Conservation (phyloP, 148 eudicot genomes). For the Rhododendron simsii region DNA sequence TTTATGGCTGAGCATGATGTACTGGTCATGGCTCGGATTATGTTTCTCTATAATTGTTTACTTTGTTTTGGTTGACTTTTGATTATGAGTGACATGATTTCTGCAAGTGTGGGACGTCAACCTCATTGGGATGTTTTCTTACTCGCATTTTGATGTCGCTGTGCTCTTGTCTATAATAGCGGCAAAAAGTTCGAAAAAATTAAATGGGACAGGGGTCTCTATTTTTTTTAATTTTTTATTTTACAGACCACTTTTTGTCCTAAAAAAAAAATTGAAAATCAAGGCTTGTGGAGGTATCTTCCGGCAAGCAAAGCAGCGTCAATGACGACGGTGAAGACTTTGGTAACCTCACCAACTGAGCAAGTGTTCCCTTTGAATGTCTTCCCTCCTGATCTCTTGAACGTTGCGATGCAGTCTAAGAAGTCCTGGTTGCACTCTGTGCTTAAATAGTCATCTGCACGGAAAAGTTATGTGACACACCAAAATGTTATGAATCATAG, state of each 20-base stretch:
- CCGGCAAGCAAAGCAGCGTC: conserved; percentile 65
- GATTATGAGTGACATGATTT: too few relatives aligned
- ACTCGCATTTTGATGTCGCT: too few relatives aligned
- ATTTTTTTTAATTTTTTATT: not conserved
- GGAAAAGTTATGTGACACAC: too few relatives aligned
- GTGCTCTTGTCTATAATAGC: too few relatives aligned
- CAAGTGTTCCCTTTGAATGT: conserved; percentile 55
- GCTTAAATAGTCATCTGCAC: conserved; percentile 55
- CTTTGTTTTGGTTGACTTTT: too few relatives aligned
- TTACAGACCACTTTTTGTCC: not conserved
- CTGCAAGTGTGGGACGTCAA: too few relatives aligned
- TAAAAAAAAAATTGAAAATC: not conserved
- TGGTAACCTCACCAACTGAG: conserved; percentile 38
- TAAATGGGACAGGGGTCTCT: not conserved
- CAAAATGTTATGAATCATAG: too few relatives aligned
- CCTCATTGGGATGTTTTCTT: too few relatives aligned
- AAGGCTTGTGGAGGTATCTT: conserved; percentile 10
- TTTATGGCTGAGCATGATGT: too few relatives aligned
- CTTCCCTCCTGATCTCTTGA: conserved; percentile 29
- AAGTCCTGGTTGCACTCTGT: conserved; percentile 44
- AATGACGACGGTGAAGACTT: conserved; percentile 36
- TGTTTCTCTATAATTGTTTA: too few relatives aligned
- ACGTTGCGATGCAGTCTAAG: conserved; percentile 36
- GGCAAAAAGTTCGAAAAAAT: too few relatives aligned
- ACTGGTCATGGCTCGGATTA: too few relatives aligned